phyloP scores from a whole-genome alignment of 768 basidiomycete genomes.

The Tricholoma furcatifolium region DNA sequence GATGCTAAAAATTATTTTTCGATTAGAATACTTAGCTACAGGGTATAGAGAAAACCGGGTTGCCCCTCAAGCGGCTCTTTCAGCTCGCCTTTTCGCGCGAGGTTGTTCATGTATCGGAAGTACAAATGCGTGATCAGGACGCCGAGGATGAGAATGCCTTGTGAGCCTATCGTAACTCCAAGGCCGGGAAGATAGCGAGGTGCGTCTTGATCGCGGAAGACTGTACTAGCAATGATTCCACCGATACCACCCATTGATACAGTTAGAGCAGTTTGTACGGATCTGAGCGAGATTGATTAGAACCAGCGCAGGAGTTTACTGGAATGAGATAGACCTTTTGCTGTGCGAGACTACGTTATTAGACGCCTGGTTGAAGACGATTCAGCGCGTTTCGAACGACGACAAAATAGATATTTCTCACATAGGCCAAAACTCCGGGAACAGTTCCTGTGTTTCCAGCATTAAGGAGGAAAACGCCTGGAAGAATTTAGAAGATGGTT shows the following conservation, averaged over 20 bases:
- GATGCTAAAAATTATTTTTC: background rate
- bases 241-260: slow-evolving; percentile 42
- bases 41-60: slow-evolving; percentile 36
- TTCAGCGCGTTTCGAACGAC: background rate
- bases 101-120: slow-evolving; percentile 35
- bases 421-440: slow-evolving; percentile 45
- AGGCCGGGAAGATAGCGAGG: slow-evolving; percentile 47
- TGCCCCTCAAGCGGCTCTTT: slow-evolving; percentile 33
- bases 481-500: background rate
- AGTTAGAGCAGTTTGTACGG: slow-evolving; percentile 37
- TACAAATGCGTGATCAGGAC: slow-evolving; percentile 32
- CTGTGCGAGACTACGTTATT: slow-evolving; percentile 51
- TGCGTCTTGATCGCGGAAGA: slow-evolving; percentile 39
- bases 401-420: slow-evolving; percentile 18
- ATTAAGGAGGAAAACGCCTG: slow-evolving; percentile 44
- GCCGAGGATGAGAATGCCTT: slow-evolving; percentile 34
- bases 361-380: slow-evolving; percentile 25
- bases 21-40: slow-evolving; percentile 20
- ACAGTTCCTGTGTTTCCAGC: slow-evolving; percentile 42
- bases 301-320: slow-evolving; percentile 1
- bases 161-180: slow-evolving; percentile 38
- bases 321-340: slow-evolving; percentile 29
- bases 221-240: slow-evolving; percentile 42
- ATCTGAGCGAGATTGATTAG: slow-evolving; percentile 16
- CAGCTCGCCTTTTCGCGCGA: slow-evolving; percentile 32